Conservation (phyloP, 2,329 filamentous ascomycete species). For the Colletotrichum karsti region DNA sequence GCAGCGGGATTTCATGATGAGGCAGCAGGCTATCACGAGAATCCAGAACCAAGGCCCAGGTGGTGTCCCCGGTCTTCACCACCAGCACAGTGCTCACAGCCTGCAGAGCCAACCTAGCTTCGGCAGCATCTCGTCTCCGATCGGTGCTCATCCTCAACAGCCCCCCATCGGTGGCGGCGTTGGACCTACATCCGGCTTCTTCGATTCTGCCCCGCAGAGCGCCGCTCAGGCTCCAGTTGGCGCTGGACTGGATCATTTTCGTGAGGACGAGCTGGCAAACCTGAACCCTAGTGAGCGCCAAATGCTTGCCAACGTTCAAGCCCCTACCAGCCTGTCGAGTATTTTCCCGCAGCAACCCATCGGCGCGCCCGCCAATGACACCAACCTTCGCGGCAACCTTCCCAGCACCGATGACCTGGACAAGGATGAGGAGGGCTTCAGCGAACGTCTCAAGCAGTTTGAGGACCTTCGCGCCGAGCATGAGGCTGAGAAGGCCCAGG, state of each 20-base stretch:
- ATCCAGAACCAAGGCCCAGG: constrained; percentile 29
- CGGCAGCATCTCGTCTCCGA: constrained; percentile 91
- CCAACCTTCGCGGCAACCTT: constrained; percentile 53
- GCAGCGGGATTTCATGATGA: constrained; percentile 91
- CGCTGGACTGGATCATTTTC: constrained; percentile 58
- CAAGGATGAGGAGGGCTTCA: constrained; percentile 66
- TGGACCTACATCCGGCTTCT: constrained; percentile 72
- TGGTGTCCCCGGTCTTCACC: constrained; percentile 68
- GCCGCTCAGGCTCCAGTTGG: constrained; percentile 42
- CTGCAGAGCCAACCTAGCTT: constrained; percentile 97
- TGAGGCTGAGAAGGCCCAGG: constrained; percentile 60
- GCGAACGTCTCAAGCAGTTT: constrained; percentile 84
- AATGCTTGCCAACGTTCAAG: constrained; percentile 53
- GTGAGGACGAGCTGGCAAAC: constrained; percentile 79
- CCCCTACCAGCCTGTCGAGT: constrained; percentile 33
- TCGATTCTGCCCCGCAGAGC: constrained; percentile 64
- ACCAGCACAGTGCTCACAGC: constrained; percentile 94
- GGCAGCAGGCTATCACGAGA: constrained; percentile 82
- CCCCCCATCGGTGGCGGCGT: constrained; percentile 57
- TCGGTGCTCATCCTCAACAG: constrained; percentile 62
- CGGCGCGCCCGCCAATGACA: constrained; percentile 46
- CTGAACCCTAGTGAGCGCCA: constrained; percentile 65
- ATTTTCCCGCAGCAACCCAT: constrained; percentile 46
- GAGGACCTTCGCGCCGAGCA: constrained; percentile 79
- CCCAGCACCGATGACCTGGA: constrained; percentile 59